Conservation (phyloP, 495 filamentous ascomycete species). For the Thermochaetoides thermophila region DNA sequence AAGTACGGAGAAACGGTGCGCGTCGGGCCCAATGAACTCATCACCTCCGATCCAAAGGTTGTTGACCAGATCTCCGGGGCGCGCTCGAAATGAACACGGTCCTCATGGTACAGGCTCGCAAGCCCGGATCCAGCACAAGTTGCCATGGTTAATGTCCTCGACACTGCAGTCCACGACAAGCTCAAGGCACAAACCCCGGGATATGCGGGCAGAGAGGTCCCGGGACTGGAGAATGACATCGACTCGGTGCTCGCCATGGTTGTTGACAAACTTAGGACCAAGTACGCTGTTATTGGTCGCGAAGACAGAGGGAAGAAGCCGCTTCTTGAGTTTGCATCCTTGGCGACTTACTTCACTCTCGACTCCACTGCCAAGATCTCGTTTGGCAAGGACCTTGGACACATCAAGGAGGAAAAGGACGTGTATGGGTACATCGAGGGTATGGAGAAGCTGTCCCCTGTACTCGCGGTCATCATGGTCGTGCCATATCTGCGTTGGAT, state of each 20-base stretch:
- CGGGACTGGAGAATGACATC: constrained; percentile 29
- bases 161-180: constrained; percentile 26
- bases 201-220: constrained; percentile 37
- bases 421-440: constrained; percentile 32
- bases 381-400: constrained; percentile 37
- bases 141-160: constrained; percentile 23
- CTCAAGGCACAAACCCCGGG: constrained; percentile 26
- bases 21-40: constrained; percentile 36
- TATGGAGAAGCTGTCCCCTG: constrained; percentile 18
- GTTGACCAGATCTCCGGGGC: constrained; percentile 20
- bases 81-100: constrained; percentile 20
- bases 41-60: constrained; percentile 23
- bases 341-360: constrained; percentile 34
- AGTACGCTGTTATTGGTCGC: constrained; percentile 15
- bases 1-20: constrained; percentile 22
- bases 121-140: constrained; percentile 23
- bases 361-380: constrained; percentile 36
- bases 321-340: constrained; percentile 23
- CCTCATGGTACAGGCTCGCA: constrained; percentile 17
- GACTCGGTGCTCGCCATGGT: constrained; percentile 27
- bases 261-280: constrained; percentile 23
- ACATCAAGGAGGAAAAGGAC: constrained; percentile 32
- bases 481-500: constrained; percentile 18
- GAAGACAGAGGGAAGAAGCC: constrained; percentile 13
- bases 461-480: constrained; percentile 12